Percentiles rank a stretch among this genome's conserved stretches.
These are phyloP conservation scores for Diplodia intermedia DNA, from an alignment of 2,329 filamentous ascomycete genomes.

Conservation along the genomic window DNA sequence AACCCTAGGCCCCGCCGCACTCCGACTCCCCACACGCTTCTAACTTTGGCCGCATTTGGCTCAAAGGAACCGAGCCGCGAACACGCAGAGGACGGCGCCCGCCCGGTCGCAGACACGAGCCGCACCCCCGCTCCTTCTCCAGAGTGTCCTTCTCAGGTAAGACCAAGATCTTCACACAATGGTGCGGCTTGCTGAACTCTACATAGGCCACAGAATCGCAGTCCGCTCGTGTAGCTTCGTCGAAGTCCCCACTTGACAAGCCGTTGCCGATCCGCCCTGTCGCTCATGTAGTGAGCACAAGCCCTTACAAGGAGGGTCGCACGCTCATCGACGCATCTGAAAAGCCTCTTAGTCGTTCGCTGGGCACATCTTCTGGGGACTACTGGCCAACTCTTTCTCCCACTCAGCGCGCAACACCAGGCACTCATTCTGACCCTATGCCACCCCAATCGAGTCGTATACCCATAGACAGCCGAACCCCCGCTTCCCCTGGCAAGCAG, in stretches of 20 bases:
- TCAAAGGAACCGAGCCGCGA: constrained; percentile 30
- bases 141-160: constrained; percentile 14
- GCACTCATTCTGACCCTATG: neutral
- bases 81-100: constrained; percentile 17
- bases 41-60: constrained; percentile 15
- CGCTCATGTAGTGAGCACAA: constrained; percentile 42
- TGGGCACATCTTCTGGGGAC: constrained; percentile 39
- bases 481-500: constrained; percentile 10
- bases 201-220: constrained; percentile 1
- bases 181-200: constrained; percentile 21
- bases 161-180: neutral
- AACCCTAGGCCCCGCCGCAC: constrained; percentile 15
- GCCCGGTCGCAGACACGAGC: constrained; percentile 2
- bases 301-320: constrained; percentile 47
- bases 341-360: constrained; percentile 36
- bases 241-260: constrained; percentile 41
- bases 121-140: constrained; percentile 18
- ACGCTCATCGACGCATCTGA: constrained; percentile 51
- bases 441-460: neutral
- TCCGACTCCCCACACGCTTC: constrained; percentile 30
- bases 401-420: neutral
- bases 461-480: neutral
- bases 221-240: neutral
- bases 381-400: constrained; percentile 43
- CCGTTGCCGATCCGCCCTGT: constrained; percentile 51